These are phyloP conservation scores for Solanum ossicruentum DNA, from an alignment of 257 asterid species.

Conservation along the genomic window DNA sequence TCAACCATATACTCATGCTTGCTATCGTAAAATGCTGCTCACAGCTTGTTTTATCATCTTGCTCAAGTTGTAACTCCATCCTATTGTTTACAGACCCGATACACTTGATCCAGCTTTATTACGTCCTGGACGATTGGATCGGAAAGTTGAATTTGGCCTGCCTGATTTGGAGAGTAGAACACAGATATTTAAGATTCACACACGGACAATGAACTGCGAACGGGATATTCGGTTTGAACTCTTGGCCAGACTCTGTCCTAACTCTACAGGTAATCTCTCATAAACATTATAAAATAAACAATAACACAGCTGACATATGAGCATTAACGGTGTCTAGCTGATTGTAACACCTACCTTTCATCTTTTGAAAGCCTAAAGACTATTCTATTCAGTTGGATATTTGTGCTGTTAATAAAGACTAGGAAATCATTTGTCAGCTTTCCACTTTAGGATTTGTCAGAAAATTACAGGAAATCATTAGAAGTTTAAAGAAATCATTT, in stretches of 20 bases:
- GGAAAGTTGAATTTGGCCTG: slow-evolving; percentile 93
- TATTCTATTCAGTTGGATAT: neutral
- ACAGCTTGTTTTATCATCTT: neutral
- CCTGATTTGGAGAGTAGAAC: slow-evolving; percentile 80
- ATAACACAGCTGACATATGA: neutral
- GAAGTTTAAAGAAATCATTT: neutral
- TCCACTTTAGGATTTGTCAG: neutral
- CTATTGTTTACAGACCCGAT: slow-evolving; percentile 54
- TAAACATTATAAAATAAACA: neutral
- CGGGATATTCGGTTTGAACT: slow-evolving; percentile 71
- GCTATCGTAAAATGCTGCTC: neutral
- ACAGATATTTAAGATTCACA: slow-evolving; percentile 68
- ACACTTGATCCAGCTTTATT: slow-evolving; percentile 89
- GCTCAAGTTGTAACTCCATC: neutral
- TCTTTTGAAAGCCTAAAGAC: neutral
- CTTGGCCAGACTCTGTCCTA: slow-evolving; percentile 91
- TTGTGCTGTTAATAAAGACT: neutral
- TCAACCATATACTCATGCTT: neutral
- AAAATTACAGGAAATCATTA: neutral
- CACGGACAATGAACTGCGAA: slow-evolving; percentile 76
- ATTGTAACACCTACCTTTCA: neutral
- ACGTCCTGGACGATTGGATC: slow-evolving; percentile 87
- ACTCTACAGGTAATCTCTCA: slow-evolving; percentile 61
- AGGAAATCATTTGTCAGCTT: neutral
- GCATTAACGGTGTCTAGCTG: neutral